These are phyloP conservation scores for Oleoguttula mirabilis DNA, from an alignment of 495 filamentous ascomycete species.

Conservation along the genomic window DNA sequence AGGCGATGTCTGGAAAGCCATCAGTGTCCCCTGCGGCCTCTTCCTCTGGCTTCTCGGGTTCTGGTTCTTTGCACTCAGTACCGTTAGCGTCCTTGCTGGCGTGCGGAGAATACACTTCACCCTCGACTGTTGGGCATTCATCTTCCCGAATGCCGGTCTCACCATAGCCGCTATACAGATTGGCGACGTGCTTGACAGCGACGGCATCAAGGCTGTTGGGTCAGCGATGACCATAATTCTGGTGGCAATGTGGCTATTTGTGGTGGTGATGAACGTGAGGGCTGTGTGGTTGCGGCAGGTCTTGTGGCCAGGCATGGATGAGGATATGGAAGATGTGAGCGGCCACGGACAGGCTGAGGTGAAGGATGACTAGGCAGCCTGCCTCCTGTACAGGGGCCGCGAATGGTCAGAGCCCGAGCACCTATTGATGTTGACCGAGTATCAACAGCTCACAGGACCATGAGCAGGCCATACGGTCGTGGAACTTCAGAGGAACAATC, in stretches of 20 bases:
- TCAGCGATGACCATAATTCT: constrained; percentile 11
- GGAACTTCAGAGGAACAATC: too few species aligned
- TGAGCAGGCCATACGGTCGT: too few species aligned
- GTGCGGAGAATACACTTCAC: constrained; percentile 42
- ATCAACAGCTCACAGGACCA: too few species aligned
- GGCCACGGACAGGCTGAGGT: too few species aligned
- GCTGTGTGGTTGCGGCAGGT: constrained; percentile 13
- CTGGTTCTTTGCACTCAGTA: constrained; percentile 58
- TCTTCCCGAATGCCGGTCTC: constrained; percentile 51
- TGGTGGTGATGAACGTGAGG: constrained; percentile 5
- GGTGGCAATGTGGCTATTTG: constrained; percentile 15
- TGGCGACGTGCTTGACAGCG: constrained; percentile 33
- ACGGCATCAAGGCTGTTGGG: constrained; percentile 30
- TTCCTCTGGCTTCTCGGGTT: constrained; percentile 60
- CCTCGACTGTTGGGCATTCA: constrained; percentile 44
- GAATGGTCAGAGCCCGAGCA: too few species aligned
- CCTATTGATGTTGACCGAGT: too few species aligned
- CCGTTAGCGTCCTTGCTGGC: constrained; percentile 40
- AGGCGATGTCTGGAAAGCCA: constrained; percentile 3
- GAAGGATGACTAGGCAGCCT: too few species aligned
- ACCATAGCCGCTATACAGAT: constrained; percentile 40
- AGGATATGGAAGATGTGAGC: too few species aligned
- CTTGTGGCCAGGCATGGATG: constrained; percentile 19
- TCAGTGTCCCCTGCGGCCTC: constrained; percentile 30
- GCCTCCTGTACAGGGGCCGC: too few species aligned